Conservation (phyloP, 192 early-diverging fungal genomes). For the Haplosporangium gracile region DNA sequence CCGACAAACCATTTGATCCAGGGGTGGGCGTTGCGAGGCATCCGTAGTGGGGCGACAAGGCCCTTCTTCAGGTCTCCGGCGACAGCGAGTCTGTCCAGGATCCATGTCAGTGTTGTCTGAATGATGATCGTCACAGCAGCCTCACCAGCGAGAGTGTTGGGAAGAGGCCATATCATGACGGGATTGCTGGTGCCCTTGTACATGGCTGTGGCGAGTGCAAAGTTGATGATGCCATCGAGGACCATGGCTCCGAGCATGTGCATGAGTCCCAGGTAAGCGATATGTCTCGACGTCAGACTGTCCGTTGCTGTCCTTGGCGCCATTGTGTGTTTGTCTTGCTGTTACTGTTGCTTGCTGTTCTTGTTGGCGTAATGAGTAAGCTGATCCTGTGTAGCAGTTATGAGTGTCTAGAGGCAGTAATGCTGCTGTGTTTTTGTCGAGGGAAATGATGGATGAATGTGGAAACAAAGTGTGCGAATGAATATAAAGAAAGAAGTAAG, state of each 20-base stretch:
- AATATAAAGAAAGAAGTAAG: not conserved
- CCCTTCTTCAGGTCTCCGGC: constrained; percentile 32
- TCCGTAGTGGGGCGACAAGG: constrained; percentile 19
- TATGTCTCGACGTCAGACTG: constrained; percentile 17
- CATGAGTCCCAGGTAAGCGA: constrained; percentile 30
- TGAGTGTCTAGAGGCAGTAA: not conserved
- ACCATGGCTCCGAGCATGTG: constrained; percentile 37
- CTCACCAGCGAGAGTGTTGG: constrained; percentile 29
- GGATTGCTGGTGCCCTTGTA: constrained; percentile 24
- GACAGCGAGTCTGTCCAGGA: constrained; percentile 33
- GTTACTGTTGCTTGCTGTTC: not conserved
- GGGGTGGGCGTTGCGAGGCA: constrained; percentile 18
- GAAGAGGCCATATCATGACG: constrained; percentile 25
- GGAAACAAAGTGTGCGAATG: not conserved
- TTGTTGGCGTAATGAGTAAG: not conserved
- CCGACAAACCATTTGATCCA: constrained; percentile 37
- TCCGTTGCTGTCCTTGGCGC: constrained; percentile 12
- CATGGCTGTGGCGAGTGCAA: constrained; percentile 33
- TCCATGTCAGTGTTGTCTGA: constrained; percentile 31
- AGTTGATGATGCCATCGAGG: constrained; percentile 35
- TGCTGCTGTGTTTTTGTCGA: not conserved
- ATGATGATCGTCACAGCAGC: constrained; percentile 31
- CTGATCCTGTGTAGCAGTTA: not conserved
- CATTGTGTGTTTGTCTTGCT: not conserved
- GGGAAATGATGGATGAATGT: not conserved